A percentile compares a stretch with the other conserved stretches of the same genome.
phyloP scores from a whole-genome alignment of 2,329 filamentous ascomycete species.

The Trichoderma afroharzianum region DNA sequence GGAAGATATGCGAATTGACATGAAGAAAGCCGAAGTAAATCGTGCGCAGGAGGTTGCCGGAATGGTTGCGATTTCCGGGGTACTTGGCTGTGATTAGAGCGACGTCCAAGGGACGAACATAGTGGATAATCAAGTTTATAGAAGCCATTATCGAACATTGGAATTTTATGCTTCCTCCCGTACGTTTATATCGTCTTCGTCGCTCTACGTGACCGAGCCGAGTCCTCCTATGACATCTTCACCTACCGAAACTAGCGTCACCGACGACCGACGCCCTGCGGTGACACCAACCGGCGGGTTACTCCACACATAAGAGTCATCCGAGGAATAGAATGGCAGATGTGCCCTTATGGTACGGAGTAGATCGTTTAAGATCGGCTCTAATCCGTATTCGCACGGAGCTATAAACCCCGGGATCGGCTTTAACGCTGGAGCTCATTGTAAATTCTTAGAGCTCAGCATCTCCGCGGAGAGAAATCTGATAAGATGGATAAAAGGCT shows the following conservation, averaged over 20 bases:
- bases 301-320: neutral
- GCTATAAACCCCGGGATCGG: neutral
- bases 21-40: neutral
- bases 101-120: neutral
- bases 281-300: neutral
- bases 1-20: neutral
- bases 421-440: neutral
- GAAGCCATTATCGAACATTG: neutral
- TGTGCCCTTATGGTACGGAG: neutral
- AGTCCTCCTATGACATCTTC: neutral
- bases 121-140: neutral
- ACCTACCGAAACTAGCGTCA: neutral
- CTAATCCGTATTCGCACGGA: neutral
- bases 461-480: neutral
- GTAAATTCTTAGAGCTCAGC: neutral
- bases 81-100: neutral
- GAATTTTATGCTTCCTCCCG: neutral
- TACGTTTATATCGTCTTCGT: neutral
- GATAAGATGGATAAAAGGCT: neutral
- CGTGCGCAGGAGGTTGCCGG: neutral
- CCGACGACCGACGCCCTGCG: neutral
- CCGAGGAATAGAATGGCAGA: neutral
- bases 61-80: neutral
- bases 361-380: neutral
- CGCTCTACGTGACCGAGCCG: neutral